phyloP scores from a whole-genome alignment of 2,329 filamentous ascomycete genomes.

The Colletotrichum orchidophilum region DNA sequence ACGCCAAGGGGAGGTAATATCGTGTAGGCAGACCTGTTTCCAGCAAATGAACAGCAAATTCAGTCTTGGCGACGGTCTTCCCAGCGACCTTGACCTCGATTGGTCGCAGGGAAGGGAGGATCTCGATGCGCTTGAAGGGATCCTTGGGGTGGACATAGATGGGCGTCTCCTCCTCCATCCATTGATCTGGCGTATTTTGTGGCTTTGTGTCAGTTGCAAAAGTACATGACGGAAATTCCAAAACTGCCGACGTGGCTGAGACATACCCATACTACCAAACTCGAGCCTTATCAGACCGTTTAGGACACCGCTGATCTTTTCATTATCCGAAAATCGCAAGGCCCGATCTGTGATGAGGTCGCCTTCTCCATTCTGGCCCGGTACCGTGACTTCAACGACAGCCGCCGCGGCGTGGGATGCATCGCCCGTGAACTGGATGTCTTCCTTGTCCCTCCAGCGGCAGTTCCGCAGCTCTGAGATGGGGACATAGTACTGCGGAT shows the following conservation, averaged over 20 bases:
- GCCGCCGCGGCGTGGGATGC: constrained; percentile 36
- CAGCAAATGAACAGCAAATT: constrained; percentile 61
- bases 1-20: constrained; percentile 66
- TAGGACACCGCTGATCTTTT: constrained; percentile 43
- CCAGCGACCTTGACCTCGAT: constrained; percentile 61
- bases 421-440: constrained; percentile 39
- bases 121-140: constrained; percentile 72
- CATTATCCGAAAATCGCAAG: constrained; percentile 50
- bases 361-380: constrained; percentile 36
- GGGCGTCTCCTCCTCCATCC: constrained; percentile 65
- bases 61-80: constrained; percentile 55
- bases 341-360: constrained; percentile 45
- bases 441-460: constrained; percentile 39
- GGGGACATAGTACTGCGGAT: constrained; percentile 57
- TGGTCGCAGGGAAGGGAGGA: constrained; percentile 62
- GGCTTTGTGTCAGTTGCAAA: not conserved
- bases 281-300: constrained; percentile 46
- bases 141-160: constrained; percentile 73
- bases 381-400: constrained; percentile 44
- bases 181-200: constrained; percentile 46
- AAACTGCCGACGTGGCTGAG: not conserved
- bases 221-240: not conserved
- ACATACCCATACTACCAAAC: constrained; percentile 46
- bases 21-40: constrained; percentile 69
- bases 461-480: constrained; percentile 41